Conservation (phyloP, 495 filamentous ascomycete genomes). For the Neurospora sublineolata region DNA sequence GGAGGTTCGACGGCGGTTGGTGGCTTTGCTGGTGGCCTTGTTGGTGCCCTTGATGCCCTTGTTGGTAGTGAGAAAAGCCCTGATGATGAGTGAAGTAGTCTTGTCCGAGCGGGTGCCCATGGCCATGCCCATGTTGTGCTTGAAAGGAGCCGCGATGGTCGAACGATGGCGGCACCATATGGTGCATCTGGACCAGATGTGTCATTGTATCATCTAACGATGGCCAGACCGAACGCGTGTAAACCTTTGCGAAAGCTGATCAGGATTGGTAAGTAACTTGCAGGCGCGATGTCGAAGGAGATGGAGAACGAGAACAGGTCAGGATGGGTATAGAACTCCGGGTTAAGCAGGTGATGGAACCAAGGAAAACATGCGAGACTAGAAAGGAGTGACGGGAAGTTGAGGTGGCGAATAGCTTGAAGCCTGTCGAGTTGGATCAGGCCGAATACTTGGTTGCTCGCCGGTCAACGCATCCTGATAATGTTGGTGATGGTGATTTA, state of each 20-base stretch:
- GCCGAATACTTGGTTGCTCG: not conserved
- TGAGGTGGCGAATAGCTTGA: not conserved
- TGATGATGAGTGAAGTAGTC: slow-evolving; percentile 21
- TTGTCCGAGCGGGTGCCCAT: slow-evolving; percentile 11
- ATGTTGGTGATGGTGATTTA: not conserved
- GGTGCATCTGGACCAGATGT: slow-evolving; percentile 37
- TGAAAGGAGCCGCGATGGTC: slow-evolving; percentile 23
- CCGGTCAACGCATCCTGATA: not conserved
- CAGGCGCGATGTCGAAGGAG: not conserved
- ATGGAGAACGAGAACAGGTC: not conserved
- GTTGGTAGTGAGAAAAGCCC: slow-evolving; percentile 9
- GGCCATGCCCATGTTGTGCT: not conserved
- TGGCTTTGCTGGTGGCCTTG: not conserved
- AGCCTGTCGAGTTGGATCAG: not conserved
- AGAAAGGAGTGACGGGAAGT: not conserved
- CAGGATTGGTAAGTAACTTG: not conserved
- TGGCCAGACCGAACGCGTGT: not conserved
- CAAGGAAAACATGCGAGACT: not conserved
- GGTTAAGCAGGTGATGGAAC: not conserved
- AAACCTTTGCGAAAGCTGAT: not conserved
- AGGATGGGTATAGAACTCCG: not conserved
- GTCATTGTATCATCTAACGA: not conserved
- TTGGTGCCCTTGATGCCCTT: not conserved
- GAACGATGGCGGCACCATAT: slow-evolving; percentile 34
- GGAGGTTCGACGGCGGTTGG: slow-evolving; percentile 9